A percentile compares a stretch with the other conserved stretches of the same genome.
Conservation (phyloP, 2,329 filamentous ascomycete species). For the Microcyclosporella mali region DNA sequence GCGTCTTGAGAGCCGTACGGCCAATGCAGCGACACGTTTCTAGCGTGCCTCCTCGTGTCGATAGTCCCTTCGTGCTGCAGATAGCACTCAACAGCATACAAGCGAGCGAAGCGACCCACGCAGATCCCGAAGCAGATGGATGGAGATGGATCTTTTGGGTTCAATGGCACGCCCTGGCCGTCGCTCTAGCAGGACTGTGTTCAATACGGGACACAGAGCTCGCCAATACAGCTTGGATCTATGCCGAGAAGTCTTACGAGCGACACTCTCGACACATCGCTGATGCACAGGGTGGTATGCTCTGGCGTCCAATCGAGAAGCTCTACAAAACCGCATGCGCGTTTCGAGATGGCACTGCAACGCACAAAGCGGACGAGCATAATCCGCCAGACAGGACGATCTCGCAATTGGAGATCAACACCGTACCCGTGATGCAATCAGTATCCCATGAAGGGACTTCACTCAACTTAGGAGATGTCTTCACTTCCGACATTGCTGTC, state of each 20-base stretch:
- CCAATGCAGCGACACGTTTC: slow-evolving; percentile 22
- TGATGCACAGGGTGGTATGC: slow-evolving; percentile 44
- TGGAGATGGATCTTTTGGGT: slow-evolving; percentile 49
- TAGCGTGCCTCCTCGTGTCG: slow-evolving; percentile 21
- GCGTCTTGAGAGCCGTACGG: slow-evolving; percentile 23
- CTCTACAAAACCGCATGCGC: slow-evolving; percentile 44
- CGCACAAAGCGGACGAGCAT: not conserved
- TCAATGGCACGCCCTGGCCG: slow-evolving; percentile 52
- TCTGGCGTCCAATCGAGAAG: slow-evolving; percentile 52
- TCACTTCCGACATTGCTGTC: not conserved
- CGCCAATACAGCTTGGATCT: slow-evolving; percentile 45
- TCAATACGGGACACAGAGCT: slow-evolving; percentile 41
- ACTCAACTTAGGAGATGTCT: not conserved
- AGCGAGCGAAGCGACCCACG: slow-evolving; percentile 31
- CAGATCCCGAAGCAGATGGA: slow-evolving; percentile 34
- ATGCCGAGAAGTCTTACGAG: slow-evolving; percentile 43
- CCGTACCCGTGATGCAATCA: not conserved
- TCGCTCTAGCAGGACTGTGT: slow-evolving; percentile 49
- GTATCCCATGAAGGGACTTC: not conserved
- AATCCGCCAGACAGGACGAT: not conserved
- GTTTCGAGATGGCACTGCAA: slow-evolving; percentile 17
- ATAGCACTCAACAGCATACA: slow-evolving; percentile 43
- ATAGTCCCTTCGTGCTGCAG: slow-evolving; percentile 23
- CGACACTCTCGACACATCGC: slow-evolving; percentile 43
- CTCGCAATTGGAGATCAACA: not conserved